These are phyloP conservation scores for Backusella circina DNA, from an alignment of 192 early-diverging fungal genomes.

Conservation along the genomic window DNA sequence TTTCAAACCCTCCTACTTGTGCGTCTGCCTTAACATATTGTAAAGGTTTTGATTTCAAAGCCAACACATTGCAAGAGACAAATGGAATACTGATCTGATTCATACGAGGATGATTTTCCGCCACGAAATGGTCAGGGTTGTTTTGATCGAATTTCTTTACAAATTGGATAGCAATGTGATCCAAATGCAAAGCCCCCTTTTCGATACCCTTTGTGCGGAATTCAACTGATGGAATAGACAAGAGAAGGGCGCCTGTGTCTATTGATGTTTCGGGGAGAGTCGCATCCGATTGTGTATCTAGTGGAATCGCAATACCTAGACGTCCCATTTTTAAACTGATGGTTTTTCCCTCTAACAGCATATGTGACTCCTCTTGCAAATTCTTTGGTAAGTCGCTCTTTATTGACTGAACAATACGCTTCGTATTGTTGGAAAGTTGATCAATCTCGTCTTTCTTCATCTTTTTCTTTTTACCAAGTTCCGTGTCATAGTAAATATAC, in stretches of 20 bases:
- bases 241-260: slow-evolving; percentile 52
- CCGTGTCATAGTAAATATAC: slow-evolving; percentile 61
- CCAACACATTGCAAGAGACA: slow-evolving; percentile 50
- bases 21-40: slow-evolving; percentile 46
- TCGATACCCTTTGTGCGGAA: slow-evolving; percentile 59
- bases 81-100: slow-evolving; percentile 49
- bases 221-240: slow-evolving; percentile 55
- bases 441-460: slow-evolving; percentile 53
- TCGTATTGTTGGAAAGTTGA: slow-evolving; percentile 63
- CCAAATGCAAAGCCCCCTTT: slow-evolving; percentile 49
- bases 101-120: slow-evolving; percentile 47
- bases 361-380: slow-evolving; percentile 49
- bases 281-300: slow-evolving; percentile 25
- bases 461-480: slow-evolving; percentile 56
- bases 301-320: slow-evolving; percentile 61
- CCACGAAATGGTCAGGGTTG: slow-evolving; percentile 55
- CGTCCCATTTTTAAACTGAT: slow-evolving; percentile 50
- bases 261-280: neutral
- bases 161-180: slow-evolving; percentile 64
- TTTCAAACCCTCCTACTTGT: slow-evolving; percentile 64
- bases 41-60: slow-evolving; percentile 35
- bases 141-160: slow-evolving; percentile 58
- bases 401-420: slow-evolving; percentile 60
- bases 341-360: slow-evolving; percentile 51
- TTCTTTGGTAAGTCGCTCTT: slow-evolving; percentile 18